Evolutionary conservation across 768 basidiomycete genomes (phyloP), one percentile per base, ranked within the genome.

Genomic region (Tricholoma terreum): DNA sequence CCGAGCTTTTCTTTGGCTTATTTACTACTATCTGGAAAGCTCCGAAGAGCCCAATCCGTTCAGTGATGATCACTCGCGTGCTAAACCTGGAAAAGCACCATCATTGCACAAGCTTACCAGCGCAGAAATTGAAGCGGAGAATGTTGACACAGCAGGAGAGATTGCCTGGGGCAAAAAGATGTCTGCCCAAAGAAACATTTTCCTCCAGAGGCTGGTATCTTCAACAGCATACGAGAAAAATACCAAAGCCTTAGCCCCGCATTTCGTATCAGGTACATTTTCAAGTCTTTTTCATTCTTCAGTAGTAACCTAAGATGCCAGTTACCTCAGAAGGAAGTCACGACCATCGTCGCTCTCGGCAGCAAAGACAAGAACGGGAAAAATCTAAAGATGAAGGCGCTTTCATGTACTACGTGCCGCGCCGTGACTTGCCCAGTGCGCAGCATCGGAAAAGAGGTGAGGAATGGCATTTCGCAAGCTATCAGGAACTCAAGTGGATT

Each of bases 11-110:
- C 79, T 96, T 27, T 93, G 90, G 89, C 78, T 93, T 56, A 73
- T 92, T 50, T 93, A 84, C 70, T 80, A 90, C 66, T 93, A 94
- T 69, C 77, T 94, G 61, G 91, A 94, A 70, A 78, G 77, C 33
- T 77, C 82, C 1, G 76, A 79, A 34, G 69, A 75, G 10, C 71
- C 79, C n/a, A 94, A 92, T 69, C 88, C 91, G 4, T 94, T 89
- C 67, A 81, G 84, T 52, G 86, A 90, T 65, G 81, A 84, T 15
- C 84, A 84, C 69, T 81, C 87, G 12, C 72, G 73, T 19, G 62
- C 63, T 34, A 71, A 86, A 63, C 78, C 80, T 0, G 83, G 83
- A 53, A 89, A 86, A 71, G 85, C 85, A 30, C 89, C 90, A 7
- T 71, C 75, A 60, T 68, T 92, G 57, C 79, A 79, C 42, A 74